Base-by-base conservation (phyloP, 1,284 basidiomycete species). In the Cutaneotrichosporon sp. region DNA sequence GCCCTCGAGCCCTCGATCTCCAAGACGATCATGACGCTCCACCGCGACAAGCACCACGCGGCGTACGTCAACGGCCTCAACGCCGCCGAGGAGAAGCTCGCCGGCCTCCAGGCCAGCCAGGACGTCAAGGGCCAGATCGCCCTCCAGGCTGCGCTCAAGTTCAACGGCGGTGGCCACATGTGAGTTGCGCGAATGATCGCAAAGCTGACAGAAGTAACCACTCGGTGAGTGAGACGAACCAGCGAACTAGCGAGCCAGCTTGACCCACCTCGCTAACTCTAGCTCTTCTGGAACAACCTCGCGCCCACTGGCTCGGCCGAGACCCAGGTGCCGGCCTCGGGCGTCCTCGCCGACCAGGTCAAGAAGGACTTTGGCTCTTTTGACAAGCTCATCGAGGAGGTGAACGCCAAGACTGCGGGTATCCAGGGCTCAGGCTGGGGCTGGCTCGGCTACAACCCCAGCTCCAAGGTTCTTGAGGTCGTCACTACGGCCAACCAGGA, bases 401-500 rank as follows among this genome's bases (percentile, higher is more conserved):
- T 98, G 80, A 97, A 95, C 82, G 80, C 92, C 32, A 86, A 86
- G 70, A 95, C 96, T n/a, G 91, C 90, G 53, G 92, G 86, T 61
- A 90, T 99, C 71, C 96, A 99, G 82, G 97, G 96, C 55, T 94
- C 91, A 69, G 97, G 96, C 22, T 99, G 96, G 97, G 95, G 93
- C 58, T 98, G 96, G 96, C 86, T 98, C 65, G 91, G 90, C 49
- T 90, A 87, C 79, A 90, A 90, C 81, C 73, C 85, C 42, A 75
- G 76, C 26, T 87, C 84, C 58, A 88, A 90, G 82, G 89, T 86
- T 80, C 87, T 98, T 52, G 92, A 96, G 80, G 85, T 95, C 63
- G 87, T 89, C 63, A 95, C 94, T 47, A 97, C 96, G 32, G 83
- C 92, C 42, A 97, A 99, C 85, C 97, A 99, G 84, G 97, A 99